These are phyloP conservation scores for Apiospora saccharicola DNA, from an alignment of 2,329 filamentous ascomycete genomes.

Conservation along the genomic window DNA sequence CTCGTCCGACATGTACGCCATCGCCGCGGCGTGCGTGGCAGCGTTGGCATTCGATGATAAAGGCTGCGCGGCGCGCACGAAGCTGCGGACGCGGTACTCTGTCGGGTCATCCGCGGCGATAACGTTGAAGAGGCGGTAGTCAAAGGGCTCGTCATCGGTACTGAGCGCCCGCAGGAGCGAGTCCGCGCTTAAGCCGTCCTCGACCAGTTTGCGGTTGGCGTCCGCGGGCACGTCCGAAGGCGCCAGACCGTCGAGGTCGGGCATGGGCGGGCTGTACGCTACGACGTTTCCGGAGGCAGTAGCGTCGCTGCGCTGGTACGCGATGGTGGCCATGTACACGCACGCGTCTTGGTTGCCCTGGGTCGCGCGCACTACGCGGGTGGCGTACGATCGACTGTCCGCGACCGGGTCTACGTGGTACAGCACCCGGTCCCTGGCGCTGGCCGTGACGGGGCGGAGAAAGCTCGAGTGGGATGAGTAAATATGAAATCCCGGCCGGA, in stretches of 20 bases:
- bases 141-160: conserved; percentile 19
- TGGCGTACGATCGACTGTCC: conserved; percentile 29
- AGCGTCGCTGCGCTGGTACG: conserved; percentile 28
- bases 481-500: neutral
- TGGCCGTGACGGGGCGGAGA: neutral
- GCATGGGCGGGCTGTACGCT: neutral
- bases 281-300: neutral
- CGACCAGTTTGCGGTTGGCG: neutral
- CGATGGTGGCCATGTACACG: conserved; percentile 29
- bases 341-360: conserved; percentile 19
- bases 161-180: conserved; percentile 11
- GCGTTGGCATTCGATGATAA: neutral
- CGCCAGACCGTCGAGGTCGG: neutral
- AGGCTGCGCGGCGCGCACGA: conserved; percentile 12
- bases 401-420: conserved; percentile 28
- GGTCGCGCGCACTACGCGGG: conserved; percentile 28
- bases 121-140: conserved; percentile 18
- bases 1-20: conserved; percentile 32
- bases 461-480: neutral
- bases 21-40: conserved; percentile 26
- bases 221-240: conserved; percentile 19
- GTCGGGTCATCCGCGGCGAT: neutral
- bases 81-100: neutral
- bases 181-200: neutral
- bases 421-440: neutral